Evolutionary conservation across 441 rosid genomes (phyloP), one percentile per base, ranked within the genome.

Genomic region (Geranium incanum): DNA sequence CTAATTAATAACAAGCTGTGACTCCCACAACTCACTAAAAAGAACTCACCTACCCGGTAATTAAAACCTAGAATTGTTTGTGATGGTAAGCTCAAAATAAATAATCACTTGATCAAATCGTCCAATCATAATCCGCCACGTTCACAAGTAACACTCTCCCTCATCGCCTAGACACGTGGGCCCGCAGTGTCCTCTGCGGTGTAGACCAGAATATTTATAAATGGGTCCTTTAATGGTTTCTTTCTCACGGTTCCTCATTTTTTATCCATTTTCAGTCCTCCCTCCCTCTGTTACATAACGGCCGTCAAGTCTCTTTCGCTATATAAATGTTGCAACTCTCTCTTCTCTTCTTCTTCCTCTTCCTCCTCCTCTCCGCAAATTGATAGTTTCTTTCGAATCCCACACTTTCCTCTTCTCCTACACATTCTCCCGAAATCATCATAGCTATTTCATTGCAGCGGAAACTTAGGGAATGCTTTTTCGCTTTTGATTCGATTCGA

Each of bases 371-470:
- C 5, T 39, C 43, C 3, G 5, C 6, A 39, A 39, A 39, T 39
- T 39, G 5, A 39, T 39, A 39, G 5, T 28, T 28, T 28, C 2
- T 21, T 57, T 21, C 63, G 63, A 57, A 55, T 55, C 62, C 62
- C 62, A 55, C 21, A 15, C 21, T 55, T 12, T 55, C 21, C 62
- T 43, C 21, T 55, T 15, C 6, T 52, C 6, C 18, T 52, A 52
- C 60, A 52, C 60, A 52, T 52, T 52, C 18, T n/a, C 63, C 63
- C 63, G 62, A 15, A 52, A 52, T 52, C 60, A 52, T 52, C 60
- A 21, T 21, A 0, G 60, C 60, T 6, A 13, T 15, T 15, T 8
- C 62, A 15, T 55, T 21, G 62, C 6, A 50, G 57, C 57, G 3
- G 57, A 12, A 50, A 50, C 2, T 50, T 15, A 12, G 57, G 57